Evolutionary conservation across 805 yeast genomes (phyloP), one percentile per base, ranked within the genome.

Genomic region (Metschnikowia lachancei): DNA sequence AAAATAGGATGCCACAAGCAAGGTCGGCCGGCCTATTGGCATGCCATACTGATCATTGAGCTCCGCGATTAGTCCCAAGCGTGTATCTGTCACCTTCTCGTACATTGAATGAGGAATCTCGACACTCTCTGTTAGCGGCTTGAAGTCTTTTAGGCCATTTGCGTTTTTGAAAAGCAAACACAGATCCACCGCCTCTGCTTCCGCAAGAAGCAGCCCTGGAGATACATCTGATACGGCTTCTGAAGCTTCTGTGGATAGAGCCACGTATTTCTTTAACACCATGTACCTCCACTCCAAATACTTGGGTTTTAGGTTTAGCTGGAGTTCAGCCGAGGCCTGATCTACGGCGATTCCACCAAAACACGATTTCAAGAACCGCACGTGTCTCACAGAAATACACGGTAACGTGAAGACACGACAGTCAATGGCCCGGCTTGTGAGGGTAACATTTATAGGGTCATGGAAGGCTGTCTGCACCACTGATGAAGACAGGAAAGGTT

Each of bases 251-350:
- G 39, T 31, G 4, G 43, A 53, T 20, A 44, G 24, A 2, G 35
- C 28, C 16, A 39, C 51, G 14, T 40, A 43, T 28, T 44, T 39
- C 24, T 45, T 42, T n/a, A 53, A 40, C 16, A 49, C 45, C 49
- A 39, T 39, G 31, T 46, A 47, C 39, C 33, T 42, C 55, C 52
- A 52, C 39, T 51, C 50, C 41, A 53, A 34, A 26, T 45, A 52
- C 13, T 19, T 22, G n/a, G 37, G 50, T 28, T 49, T 35, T 5
- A 8, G 29, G 10, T 11, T 28, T 20, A 26, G 44, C 34, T 53
- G 49, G 16, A 14, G 38, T 2, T 17, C 14, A 4, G 49, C 45
- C 11, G 31, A 3, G 13, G 12, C 13, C 1, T 29, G 13, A 26
- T 42, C 49, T 1, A 41, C 20, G 8, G 44, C 33, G 4, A 49